Evolutionary conservation across 2,329 filamentous ascomycete genomes (phyloP).

Genomic region (Aspergillus sp.): DNA sequence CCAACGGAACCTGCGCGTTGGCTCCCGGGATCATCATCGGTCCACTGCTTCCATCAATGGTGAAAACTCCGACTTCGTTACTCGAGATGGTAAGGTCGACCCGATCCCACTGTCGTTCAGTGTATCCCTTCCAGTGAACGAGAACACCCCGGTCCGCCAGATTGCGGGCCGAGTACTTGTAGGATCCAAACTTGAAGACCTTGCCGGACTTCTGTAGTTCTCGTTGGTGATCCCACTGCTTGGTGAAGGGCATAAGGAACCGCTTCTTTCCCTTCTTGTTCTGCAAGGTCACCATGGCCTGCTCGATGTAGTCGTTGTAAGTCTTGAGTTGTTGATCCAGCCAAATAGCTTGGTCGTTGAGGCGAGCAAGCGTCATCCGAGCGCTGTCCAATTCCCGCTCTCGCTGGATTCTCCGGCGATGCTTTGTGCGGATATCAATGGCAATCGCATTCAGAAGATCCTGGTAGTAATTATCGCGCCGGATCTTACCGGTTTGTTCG

Average conservation of each 20-base stretch:
- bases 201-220: slow-evolving; percentile 90
- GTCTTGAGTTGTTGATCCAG: slow-evolving; percentile 94
- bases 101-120: slow-evolving; percentile 81
- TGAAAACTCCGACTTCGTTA: slow-evolving; percentile 92
- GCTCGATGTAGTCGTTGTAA: slow-evolving; percentile 99
- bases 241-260: slow-evolving; percentile 94
- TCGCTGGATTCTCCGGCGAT: slow-evolving; percentile 84
- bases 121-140: slow-evolving; percentile 84
- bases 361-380: slow-evolving; percentile 48
- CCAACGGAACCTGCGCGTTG: slow-evolving; percentile 82
- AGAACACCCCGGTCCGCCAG: slow-evolving; percentile 92
- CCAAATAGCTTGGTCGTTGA: slow-evolving; percentile 72
- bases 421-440: slow-evolving; percentile 95
- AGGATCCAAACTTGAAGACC: slow-evolving; percentile 95
- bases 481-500: slow-evolving; percentile 84
- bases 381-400: slow-evolving; percentile 79
- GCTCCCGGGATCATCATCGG: slow-evolving; percentile 96
- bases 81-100: slow-evolving; percentile 93
- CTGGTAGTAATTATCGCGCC: slow-evolving; percentile 85
- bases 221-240: slow-evolving; percentile 97
- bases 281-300: slow-evolving; percentile 94
- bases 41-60: slow-evolving; percentile 84
- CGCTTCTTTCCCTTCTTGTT: slow-evolving; percentile 95
- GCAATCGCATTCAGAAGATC: slow-evolving; percentile 98
- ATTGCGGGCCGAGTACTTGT: slow-evolving; percentile 90